Percentiles rank a stretch among this genome's conserved stretches.
These are phyloP conservation scores for Microthlaspi erraticum DNA, from an alignment of 345 rosid species.

Conservation along the genomic window DNA sequence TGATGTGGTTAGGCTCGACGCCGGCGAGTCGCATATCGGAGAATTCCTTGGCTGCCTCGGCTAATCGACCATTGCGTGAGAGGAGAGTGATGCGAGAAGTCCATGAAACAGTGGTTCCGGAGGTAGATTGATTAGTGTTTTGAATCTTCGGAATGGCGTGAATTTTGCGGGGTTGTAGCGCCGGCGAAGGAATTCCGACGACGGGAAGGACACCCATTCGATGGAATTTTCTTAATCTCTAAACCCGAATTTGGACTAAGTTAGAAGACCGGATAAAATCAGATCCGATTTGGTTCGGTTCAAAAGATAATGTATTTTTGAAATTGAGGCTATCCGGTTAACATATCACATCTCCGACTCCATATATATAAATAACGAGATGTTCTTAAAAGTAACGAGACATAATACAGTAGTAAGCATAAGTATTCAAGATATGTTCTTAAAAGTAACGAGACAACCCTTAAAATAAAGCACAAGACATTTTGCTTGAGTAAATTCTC, in stretches of 20 bases:
- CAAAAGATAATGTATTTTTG: neutral
- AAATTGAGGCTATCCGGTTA: no score
- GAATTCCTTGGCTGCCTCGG: slow-evolving; percentile 57
- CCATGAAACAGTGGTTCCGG: slow-evolving; percentile 59
- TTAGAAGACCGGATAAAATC: neutral
- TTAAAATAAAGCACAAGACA: no score
- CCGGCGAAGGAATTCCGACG: slow-evolving; percentile 36
- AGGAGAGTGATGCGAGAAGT: slow-evolving; percentile 71
- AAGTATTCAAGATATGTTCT: no score
- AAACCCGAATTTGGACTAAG: neutral
- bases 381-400: no score
- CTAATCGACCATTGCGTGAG: slow-evolving; percentile 62
- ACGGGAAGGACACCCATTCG: slow-evolving; percentile 55
- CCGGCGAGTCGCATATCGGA: slow-evolving; percentile 63
- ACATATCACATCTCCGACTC: no score
- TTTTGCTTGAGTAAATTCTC: no score
- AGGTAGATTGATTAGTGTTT: slow-evolving; percentile 27
- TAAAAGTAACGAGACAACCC: no score
- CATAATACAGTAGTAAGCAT: no score
- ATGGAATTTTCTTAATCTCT: neutral
- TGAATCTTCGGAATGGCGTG: slow-evolving; percentile 22
- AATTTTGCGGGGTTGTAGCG: slow-evolving; percentile 36
- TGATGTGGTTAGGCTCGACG: slow-evolving; percentile 68
- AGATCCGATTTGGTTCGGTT: slow-evolving; percentile 13
- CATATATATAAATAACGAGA: no score